Conservation (phyloP, 2,329 filamentous ascomycete species). For the Neonectria magnoliae region DNA sequence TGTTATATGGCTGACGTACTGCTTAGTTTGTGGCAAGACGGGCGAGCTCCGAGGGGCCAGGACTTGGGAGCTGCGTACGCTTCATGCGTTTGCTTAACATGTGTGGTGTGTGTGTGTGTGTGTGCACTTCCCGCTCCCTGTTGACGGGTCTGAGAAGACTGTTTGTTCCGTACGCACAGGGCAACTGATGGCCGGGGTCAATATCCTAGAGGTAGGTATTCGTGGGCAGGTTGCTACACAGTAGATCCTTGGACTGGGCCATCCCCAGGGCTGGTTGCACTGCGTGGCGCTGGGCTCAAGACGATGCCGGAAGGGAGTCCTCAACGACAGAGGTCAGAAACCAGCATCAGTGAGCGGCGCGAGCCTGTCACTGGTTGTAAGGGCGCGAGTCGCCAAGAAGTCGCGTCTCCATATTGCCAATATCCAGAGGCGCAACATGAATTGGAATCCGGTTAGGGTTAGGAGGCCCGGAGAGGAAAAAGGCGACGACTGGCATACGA, state of each 20-base stretch:
- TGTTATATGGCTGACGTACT: conserved; percentile 12
- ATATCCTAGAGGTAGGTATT: not conserved
- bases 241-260: no score
- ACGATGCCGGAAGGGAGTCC: conserved; percentile 2
- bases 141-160: conserved; percentile 21
- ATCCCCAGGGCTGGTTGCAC: no score
- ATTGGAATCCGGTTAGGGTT: conserved; percentile 18
- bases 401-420: conserved; percentile 19
- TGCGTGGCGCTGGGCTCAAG: conserved; percentile 4
- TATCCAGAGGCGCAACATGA: conserved; percentile 23
- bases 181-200: not conserved
- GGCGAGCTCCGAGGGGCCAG: conserved; percentile 13
- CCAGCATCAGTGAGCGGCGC: not conserved
- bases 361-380: conserved; percentile 5
- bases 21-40: conserved; percentile 8
- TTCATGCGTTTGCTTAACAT: conserved; percentile 9
- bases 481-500: conserved; percentile 1
- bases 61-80: conserved; percentile 26
- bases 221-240: no score
- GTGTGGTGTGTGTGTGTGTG: conserved; percentile 31
- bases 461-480: conserved; percentile 26
- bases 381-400: conserved; percentile 26
- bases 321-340: not conserved
- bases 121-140: conserved; percentile 42
- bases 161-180: not conserved